A percentile compares a stretch with the other conserved stretches of the same genome.
These are phyloP conservation scores for Hymenoscyphus scutula DNA, from an alignment of 2,329 filamentous ascomycete species.

Conservation along the genomic window DNA sequence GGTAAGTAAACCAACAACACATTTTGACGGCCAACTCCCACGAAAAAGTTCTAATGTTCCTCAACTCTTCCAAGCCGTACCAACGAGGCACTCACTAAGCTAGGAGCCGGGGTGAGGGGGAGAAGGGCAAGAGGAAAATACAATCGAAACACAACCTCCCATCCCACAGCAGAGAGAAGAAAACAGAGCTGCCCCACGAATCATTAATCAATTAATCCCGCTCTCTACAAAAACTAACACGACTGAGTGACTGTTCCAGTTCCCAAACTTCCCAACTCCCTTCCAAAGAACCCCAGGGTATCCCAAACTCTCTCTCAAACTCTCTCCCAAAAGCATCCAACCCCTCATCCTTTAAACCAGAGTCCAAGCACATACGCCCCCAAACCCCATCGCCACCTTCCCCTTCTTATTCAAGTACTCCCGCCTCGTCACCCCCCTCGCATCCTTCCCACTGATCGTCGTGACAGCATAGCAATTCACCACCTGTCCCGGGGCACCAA, in stretches of 20 bases:
- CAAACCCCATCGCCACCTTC: conserved; percentile 31
- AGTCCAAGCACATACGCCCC: conserved; percentile 34
- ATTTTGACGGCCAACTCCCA: no score
- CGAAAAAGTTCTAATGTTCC: no score
- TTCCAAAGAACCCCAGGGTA: conserved; percentile 4
- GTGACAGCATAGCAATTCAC: conserved; percentile 63
- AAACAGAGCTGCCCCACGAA: no score
- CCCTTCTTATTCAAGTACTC: conserved; percentile 35
- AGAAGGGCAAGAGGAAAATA: no score
- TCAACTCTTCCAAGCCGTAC: no score
- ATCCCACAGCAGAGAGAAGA: no score
- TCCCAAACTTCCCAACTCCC: neutral
- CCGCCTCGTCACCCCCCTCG: conserved; percentile 31
- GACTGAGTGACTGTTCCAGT: neutral
- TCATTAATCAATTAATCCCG: no score
- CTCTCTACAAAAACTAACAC: no score
- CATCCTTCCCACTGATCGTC: conserved; percentile 39
- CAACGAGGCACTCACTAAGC: no score
- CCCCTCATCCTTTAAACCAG: conserved; percentile 25
- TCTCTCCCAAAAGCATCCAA: neutral
- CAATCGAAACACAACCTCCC: no score
- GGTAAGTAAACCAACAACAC: no score
- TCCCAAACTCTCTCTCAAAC: neutral
- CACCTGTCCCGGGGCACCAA: conserved; percentile 68
- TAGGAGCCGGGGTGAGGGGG: no score